Evolutionary conservation across 1,284 basidiomycete genomes (phyloP).

Genomic region (Tilletiopsis washingtonensis): DNA sequence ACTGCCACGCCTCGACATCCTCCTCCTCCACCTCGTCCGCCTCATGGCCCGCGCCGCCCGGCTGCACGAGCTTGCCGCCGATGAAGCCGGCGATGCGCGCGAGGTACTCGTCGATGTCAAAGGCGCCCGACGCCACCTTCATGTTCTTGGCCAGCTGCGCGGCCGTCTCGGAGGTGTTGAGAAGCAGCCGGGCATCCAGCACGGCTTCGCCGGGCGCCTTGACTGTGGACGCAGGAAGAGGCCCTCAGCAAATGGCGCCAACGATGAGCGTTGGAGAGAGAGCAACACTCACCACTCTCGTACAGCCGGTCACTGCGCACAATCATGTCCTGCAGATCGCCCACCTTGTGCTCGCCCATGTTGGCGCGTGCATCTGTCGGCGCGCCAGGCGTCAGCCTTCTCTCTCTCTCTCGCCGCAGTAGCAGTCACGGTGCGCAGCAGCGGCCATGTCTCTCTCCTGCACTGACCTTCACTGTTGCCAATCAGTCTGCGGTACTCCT

Average conservation of each 20-base stretch:
- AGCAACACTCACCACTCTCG: neutral
- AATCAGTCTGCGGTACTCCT: neutral
- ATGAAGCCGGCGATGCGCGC: conserved; percentile 19
- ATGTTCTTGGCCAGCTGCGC: conserved; percentile 36
- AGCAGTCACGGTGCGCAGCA: neutral
- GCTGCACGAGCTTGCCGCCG: no score
- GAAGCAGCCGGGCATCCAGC: conserved; percentile 35
- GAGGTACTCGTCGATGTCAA: conserved; percentile 41
- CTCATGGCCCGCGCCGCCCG: conserved; percentile 10
- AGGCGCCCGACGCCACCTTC: conserved; percentile 32
- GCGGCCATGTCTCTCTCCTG: neutral
- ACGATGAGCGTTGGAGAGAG: neutral
- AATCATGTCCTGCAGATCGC: neutral
- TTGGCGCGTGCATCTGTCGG: no score
- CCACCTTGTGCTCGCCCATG: neutral
- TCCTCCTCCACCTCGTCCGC: conserved; percentile 13
- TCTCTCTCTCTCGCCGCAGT: neutral
- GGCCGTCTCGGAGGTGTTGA: conserved; percentile 34
- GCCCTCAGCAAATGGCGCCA: neutral
- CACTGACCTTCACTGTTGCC: neutral
- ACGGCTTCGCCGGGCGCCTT: conserved; percentile 26
- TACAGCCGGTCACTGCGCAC: neutral
- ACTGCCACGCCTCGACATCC: conserved; percentile 28
- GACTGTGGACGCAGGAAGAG: conserved; percentile 11
- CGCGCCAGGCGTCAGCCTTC: no score